Evolutionary conservation across 1,284 basidiomycete genomes (phyloP).

Genomic region (Thecaphora thlaspeos): DNA sequence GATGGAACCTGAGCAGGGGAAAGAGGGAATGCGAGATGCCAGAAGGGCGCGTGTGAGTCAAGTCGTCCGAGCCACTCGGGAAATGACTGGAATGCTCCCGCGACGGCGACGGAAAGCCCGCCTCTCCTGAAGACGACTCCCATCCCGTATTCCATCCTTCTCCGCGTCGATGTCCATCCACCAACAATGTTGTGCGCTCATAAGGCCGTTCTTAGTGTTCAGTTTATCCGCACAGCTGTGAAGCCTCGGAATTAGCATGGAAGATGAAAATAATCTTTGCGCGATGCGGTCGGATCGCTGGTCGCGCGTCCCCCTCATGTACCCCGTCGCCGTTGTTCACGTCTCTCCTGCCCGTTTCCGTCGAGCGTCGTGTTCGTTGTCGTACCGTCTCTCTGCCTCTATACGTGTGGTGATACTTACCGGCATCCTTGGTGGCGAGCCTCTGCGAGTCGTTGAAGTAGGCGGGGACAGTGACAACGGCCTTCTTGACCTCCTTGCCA

Average conservation of each 20-base stretch:
- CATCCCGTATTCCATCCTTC: too few species aligned
- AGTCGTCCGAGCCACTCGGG: background rate
- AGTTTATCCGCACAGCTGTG: conserved; percentile 36
- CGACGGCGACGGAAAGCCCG: too few species aligned
- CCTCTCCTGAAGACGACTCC: too few species aligned
- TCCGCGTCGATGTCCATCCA: too few species aligned
- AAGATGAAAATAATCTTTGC: conserved; percentile 55
- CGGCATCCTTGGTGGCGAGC: conserved; percentile 65
- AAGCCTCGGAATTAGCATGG: conserved; percentile 57
- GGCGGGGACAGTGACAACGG: conserved; percentile 70
- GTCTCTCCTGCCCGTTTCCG: background rate
- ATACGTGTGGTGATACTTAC: conserved; percentile 38
- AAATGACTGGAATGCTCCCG: too few species aligned
- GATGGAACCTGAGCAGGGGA: conserved; percentile 61
- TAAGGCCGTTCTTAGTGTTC: conserved; percentile 50
- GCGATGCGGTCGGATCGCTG: conserved; percentile 15
- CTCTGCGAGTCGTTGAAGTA: conserved; percentile 73
- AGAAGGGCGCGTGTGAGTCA: background rate
- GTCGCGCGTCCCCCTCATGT: background rate
- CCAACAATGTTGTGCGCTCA: conserved; percentile 32
- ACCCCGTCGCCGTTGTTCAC: background rate
- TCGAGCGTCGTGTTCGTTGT: background rate
- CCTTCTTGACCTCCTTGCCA: conserved; percentile 68
- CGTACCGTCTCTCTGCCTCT: background rate
- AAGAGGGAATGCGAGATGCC: background rate